Conservation (phyloP, 768 basidiomycete genomes). For the Leucocoprinus leucothites region DNA sequence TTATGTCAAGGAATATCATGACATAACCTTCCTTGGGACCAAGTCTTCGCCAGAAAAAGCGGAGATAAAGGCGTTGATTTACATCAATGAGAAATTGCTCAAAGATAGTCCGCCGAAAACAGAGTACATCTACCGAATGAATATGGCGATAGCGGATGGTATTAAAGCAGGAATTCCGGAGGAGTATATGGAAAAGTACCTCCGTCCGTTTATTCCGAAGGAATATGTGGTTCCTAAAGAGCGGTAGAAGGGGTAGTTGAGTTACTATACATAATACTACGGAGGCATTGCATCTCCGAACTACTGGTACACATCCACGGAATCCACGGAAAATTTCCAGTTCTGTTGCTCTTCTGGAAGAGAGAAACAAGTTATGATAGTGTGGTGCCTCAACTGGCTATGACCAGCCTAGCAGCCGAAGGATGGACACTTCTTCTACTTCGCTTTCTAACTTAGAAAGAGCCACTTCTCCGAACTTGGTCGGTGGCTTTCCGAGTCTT, state of each 20-base stretch:
- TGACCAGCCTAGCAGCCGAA: no score
- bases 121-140: conserved; percentile 46
- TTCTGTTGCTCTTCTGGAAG: no score
- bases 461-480: no score
- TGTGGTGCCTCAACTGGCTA: no score
- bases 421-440: no score
- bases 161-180: conserved; percentile 33
- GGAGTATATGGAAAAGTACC: conserved; percentile 40
- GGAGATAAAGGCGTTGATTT: conserved; percentile 33
- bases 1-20: conserved; percentile 34
- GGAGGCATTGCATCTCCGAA: no score
- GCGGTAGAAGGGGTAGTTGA: neutral
- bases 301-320: no score
- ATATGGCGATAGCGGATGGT: conserved; percentile 40
- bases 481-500: no score
- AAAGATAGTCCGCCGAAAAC: conserved; percentile 27
- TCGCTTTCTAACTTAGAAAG: no score
- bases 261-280: neutral
- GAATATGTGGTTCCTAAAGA: neutral
- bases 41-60: neutral
- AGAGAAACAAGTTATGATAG: no score
- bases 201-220: conserved; percentile 40
- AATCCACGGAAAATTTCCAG: no score
- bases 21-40: conserved; percentile 21
- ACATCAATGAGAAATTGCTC: conserved; percentile 33